These are phyloP conservation scores for Curvularia lunata DNA, from an alignment of 2,329 filamentous ascomycete genomes.

Conservation along the genomic window DNA sequence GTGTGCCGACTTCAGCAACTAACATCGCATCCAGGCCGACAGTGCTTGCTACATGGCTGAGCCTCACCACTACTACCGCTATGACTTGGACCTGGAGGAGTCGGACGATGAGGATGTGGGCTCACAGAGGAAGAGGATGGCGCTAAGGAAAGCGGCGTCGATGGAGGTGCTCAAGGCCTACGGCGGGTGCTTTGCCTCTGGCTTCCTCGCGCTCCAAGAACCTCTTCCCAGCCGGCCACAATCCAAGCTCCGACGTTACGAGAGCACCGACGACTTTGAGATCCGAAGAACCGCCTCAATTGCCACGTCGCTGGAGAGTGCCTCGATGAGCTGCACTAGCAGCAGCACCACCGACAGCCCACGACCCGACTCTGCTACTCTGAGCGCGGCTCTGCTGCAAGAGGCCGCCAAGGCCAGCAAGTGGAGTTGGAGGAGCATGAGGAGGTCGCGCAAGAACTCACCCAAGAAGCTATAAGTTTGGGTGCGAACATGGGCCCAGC, in stretches of 20 bases:
- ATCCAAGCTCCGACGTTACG: constrained; percentile 23
- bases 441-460: constrained; percentile 25
- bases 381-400: constrained; percentile 26
- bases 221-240: constrained; percentile 31
- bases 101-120: constrained; percentile 34
- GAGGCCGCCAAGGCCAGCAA: constrained; percentile 22
- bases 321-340: constrained; percentile 17
- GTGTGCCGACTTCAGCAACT: constrained; percentile 1
- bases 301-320: constrained; percentile 24
- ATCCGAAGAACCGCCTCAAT: constrained; percentile 33
- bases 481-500: background rate
- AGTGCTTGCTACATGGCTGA: constrained; percentile 19
- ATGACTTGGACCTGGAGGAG: constrained; percentile 28
- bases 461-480: constrained; percentile 5
- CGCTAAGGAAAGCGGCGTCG: constrained; percentile 33
- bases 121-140: constrained; percentile 25
- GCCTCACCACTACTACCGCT: constrained; percentile 25
- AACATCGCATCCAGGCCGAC: constrained; percentile 13
- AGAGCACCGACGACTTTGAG: constrained; percentile 36
- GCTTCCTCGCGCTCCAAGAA: constrained; percentile 36
- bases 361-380: constrained; percentile 43
- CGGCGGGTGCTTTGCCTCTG: constrained; percentile 41
- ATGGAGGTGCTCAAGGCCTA: constrained; percentile 44
- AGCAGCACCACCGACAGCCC: constrained; percentile 29
- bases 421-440: constrained; percentile 34